Conservation (phyloP, 768 basidiomycete genomes). For the Podaxis pistillaris region DNA sequence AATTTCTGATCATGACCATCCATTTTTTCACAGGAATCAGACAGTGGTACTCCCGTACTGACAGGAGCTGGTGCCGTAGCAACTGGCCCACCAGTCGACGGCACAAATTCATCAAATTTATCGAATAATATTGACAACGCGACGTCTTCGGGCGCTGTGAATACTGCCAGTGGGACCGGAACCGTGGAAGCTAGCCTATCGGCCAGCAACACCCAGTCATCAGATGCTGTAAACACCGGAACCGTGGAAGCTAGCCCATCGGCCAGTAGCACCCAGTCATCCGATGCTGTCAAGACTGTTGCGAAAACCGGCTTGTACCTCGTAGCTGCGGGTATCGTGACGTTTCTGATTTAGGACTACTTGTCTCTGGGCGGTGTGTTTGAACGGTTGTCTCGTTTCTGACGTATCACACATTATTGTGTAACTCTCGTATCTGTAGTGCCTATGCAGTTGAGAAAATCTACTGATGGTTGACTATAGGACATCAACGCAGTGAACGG, state of each 20-base stretch:
- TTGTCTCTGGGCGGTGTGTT: not conserved
- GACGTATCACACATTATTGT: not conserved
- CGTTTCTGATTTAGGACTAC: conserved; percentile 5
- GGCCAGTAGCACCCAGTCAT: not conserved
- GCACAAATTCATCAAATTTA: not conserved
- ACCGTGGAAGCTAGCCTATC: too few relatives aligned
- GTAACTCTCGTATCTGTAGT: not conserved
- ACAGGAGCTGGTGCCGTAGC: conserved; percentile 14
- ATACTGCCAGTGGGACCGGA: too few relatives aligned
- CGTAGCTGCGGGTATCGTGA: not conserved
- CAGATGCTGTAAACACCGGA: too few relatives aligned
- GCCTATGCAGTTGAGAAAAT: too few relatives aligned
- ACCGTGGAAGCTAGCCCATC: too few relatives aligned
- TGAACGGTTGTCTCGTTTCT: not conserved
- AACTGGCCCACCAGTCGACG: not conserved
- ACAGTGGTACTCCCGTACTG: conserved; percentile 20
- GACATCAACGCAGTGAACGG: too few relatives aligned
- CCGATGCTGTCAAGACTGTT: conserved; percentile 9
- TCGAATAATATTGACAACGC: too few relatives aligned
- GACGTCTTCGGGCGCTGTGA: too few relatives aligned
- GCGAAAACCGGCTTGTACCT: conserved; percentile 11
- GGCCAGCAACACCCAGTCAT: too few relatives aligned
- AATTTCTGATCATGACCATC: not conserved
- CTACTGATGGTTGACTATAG: too few relatives aligned
- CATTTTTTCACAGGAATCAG: not conserved